Base-by-base conservation (phyloP, 1,139 yeast genomes). In the Yueomyces sp. region DNA sequence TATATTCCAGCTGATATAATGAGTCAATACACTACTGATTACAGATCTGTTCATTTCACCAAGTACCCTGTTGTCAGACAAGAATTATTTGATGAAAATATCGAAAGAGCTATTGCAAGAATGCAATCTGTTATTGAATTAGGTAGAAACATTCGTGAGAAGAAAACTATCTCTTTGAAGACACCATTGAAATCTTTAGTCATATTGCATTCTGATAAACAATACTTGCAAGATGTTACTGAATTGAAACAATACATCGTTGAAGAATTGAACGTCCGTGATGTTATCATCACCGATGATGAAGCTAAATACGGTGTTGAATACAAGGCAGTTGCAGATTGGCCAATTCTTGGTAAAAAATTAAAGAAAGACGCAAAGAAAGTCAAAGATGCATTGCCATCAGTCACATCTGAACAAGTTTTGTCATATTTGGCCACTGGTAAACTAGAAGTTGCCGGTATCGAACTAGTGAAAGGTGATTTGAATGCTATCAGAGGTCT, bases 261-360 rank as follows among this genome's bases (percentile, higher is more conserved):
- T 49, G 97, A 89, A 55, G 98, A 93, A 68, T 76, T 93, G 63
- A 93, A 93, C 60, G 83, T 93, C 46, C 82, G 96, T 65, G 91
- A 84, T 54, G 65, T 93, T 46, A 69, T 86, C 55, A 81, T 93
- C 55, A 87, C 97, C 32, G 73, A 86, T 31, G 96, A 93, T 59
- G 99, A 93, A 69, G 81, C 74, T 54, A 79, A 81, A 59, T 89
- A 87, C 59, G 93, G 91, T 55, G 97, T 93, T 49, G 84, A 81
- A 60, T 91, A 89, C 70, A 77, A 76, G 48, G 96, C 91, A 40
- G 94, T 84, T 63, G 98, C 98, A 39, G 99, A 93, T 69, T 93
- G 99, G 99, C 95, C 97, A 43, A 86, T 87, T 19, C 75, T 93
- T 53, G 99, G 99, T 68, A 91, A 91, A 75, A 91, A 91, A 67